Conservation (phyloP, 2,329 filamentous ascomycete genomes). For the Endothia cerciana region DNA sequence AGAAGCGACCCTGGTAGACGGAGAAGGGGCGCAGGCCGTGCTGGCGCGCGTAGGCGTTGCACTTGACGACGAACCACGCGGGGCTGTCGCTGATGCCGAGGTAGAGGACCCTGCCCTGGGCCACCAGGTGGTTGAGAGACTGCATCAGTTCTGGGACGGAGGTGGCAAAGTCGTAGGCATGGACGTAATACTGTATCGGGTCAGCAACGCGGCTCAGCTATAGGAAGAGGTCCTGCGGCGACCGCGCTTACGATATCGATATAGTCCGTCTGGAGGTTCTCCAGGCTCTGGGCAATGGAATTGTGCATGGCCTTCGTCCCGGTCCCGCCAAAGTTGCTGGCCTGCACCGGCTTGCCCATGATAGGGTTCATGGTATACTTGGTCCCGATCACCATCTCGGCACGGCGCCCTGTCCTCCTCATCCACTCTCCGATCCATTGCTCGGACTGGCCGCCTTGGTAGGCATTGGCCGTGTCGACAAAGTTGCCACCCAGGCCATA, state of each 20-base stretch:
- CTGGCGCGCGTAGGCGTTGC: constrained; percentile 49
- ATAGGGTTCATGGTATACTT: constrained; percentile 68
- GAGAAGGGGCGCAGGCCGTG: constrained; percentile 62
- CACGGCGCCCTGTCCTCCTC: constrained; percentile 64
- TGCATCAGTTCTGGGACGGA: constrained; percentile 64
- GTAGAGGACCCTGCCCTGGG: constrained; percentile 59
- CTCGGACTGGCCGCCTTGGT: constrained; percentile 65
- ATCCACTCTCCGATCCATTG: constrained; percentile 73
- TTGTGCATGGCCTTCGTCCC: constrained; percentile 62
- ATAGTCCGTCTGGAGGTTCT: constrained; percentile 68
- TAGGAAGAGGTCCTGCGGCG: constrained; percentile 11
- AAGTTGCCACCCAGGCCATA: constrained; percentile 70
- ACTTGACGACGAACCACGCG: constrained; percentile 65
- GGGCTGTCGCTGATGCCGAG: constrained; percentile 68
- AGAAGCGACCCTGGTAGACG: constrained; percentile 69
- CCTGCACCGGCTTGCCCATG: constrained; percentile 39
- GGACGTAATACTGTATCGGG: constrained; percentile 46
- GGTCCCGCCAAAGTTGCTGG: constrained; percentile 61
- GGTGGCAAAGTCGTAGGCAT: constrained; percentile 61
- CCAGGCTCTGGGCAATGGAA: constrained; percentile 59
- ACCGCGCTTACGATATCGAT: constrained; percentile 60
- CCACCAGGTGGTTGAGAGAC: constrained; percentile 56
- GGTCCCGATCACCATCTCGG: constrained; percentile 71
- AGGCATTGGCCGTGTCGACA: constrained; percentile 73
- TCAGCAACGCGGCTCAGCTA: background rate